A percentile compares a stretch with the other conserved stretches of the same genome.
These are phyloP conservation scores for Corymbia citriodora DNA, from an alignment of 441 rosid species.

Conservation along the genomic window DNA sequence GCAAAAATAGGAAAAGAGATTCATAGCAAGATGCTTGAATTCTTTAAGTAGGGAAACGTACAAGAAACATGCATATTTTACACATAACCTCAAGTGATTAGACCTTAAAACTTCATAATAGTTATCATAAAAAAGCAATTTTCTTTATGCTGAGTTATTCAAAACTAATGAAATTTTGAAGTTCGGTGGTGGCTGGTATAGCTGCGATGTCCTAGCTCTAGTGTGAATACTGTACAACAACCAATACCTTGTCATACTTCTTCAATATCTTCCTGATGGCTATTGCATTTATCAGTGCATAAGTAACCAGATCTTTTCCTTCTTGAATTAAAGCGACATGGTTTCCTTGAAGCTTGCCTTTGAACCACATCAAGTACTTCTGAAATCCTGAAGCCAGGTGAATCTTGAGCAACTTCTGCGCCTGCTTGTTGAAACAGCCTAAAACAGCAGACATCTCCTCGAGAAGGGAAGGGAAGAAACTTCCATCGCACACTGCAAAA, in stretches of 20 bases:
- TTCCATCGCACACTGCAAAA: constrained; percentile 70
- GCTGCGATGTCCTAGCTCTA: background rate
- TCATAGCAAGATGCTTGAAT: background rate
- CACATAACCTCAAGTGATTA: background rate
- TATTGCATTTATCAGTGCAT: constrained; percentile 71
- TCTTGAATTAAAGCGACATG: constrained; percentile 61
- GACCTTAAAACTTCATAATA: background rate
- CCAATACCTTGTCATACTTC: constrained; percentile 77
- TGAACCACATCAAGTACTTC: constrained; percentile 66
- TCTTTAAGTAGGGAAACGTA: background rate
- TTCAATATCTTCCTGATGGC: constrained; percentile 91
- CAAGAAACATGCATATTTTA: background rate
- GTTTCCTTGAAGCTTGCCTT: constrained; percentile 36
- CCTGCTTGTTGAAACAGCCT: constrained; percentile 74
- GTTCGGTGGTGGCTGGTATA: background rate
- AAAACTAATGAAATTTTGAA: background rate
- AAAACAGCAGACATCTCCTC: constrained; percentile 79
- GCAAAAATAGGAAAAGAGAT: background rate
- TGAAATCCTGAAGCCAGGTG: constrained; percentile 77
- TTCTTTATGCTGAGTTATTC: background rate
- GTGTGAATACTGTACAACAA: background rate
- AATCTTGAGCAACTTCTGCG: constrained; percentile 70
- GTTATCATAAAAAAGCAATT: background rate
- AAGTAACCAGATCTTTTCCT: constrained; percentile 73
- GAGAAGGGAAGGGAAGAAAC: constrained; percentile 84